A percentile compares a stretch with the other conserved stretches of the same genome.
phyloP scores from a whole-genome alignment of 176 grass and related monocot species.

The Tillandsia leiboldiana region DNA sequence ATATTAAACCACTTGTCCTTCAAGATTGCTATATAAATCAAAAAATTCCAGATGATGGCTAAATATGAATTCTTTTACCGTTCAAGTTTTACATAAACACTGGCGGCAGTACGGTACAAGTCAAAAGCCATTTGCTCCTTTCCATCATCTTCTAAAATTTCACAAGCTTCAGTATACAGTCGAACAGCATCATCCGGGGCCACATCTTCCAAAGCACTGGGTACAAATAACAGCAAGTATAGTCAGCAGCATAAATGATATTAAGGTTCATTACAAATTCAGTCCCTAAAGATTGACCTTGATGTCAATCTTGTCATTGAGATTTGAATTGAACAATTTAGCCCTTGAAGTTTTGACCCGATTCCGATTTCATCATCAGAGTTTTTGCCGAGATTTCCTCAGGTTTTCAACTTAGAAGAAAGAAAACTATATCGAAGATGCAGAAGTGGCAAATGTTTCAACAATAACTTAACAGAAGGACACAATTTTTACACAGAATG shows the following conservation, averaged over 20 bases:
- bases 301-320: too few species aligned
- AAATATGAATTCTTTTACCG: constrained; percentile 33
- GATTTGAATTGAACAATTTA: too few species aligned
- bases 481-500: too few species aligned
- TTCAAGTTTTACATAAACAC: constrained; percentile 68
- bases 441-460: too few species aligned
- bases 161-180: constrained; percentile 77
- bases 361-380: too few species aligned
- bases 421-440: too few species aligned
- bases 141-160: constrained; percentile 83
- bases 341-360: too few species aligned
- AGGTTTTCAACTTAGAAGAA: too few species aligned
- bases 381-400: too few species aligned
- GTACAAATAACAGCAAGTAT: constrained; percentile 18
- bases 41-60: neutral
- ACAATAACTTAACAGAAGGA: too few species aligned
- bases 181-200: constrained; percentile 70
- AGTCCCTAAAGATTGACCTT: too few species aligned
- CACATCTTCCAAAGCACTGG: constrained; percentile 83
- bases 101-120: constrained; percentile 64
- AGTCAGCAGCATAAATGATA: constrained; percentile 7
- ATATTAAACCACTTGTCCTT: neutral
- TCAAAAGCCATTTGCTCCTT: constrained; percentile 99
- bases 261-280: neutral
- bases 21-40: neutral